Percentiles rank a stretch among this genome's conserved stretches.
Evolutionary conservation across 371 early-diverging fungal genomes (phyloP).

Genomic region (Apophysomyces variabilis): DNA sequence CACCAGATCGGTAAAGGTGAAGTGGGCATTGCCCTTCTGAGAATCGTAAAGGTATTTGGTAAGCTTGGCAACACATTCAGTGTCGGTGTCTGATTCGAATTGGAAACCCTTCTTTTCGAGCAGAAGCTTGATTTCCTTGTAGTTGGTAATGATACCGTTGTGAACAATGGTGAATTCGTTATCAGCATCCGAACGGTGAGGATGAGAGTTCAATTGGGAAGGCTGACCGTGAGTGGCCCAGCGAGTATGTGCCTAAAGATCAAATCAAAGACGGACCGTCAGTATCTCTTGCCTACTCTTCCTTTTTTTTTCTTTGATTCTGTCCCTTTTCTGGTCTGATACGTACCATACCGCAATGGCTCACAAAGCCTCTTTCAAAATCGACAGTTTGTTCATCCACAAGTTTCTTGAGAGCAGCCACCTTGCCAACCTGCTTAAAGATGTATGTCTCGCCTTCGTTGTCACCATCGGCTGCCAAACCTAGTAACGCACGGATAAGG

Average conservation of each 20-base stretch:
- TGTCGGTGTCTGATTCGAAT: conserved; percentile 98
- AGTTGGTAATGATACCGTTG: conserved; percentile 99
- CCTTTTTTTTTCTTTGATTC: neutral
- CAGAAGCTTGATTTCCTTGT: conserved; percentile 92
- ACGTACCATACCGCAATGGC: conserved; percentile 81
- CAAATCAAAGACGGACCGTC: neutral
- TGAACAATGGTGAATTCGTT: conserved; percentile 95
- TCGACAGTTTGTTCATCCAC: conserved; percentile 70
- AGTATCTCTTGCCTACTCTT: neutral
- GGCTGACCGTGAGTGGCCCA: conserved; percentile 99
- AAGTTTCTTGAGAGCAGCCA: conserved; percentile 80
- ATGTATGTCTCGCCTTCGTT: conserved; percentile 70
- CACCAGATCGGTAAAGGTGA: conserved; percentile 86
- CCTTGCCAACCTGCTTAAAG: conserved; percentile 96
- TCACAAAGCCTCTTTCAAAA: conserved; percentile 72
- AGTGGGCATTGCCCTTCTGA: conserved; percentile 76
- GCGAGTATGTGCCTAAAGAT: conserved; percentile 87
- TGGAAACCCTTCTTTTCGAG: conserved; percentile 92
- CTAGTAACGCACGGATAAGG: conserved; percentile 28
- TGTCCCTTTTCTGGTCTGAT: no score
- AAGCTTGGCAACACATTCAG: conserved; percentile 97
- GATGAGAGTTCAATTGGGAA: conserved; percentile 92
- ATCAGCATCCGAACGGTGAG: conserved; percentile 90
- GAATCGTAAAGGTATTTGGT: conserved; percentile 95
- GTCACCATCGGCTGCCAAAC: conserved; percentile 91